These are phyloP conservation scores for Scenedesmus sp. DNA, from an alignment of 163 green algal species.

Conservation along the genomic window DNA sequence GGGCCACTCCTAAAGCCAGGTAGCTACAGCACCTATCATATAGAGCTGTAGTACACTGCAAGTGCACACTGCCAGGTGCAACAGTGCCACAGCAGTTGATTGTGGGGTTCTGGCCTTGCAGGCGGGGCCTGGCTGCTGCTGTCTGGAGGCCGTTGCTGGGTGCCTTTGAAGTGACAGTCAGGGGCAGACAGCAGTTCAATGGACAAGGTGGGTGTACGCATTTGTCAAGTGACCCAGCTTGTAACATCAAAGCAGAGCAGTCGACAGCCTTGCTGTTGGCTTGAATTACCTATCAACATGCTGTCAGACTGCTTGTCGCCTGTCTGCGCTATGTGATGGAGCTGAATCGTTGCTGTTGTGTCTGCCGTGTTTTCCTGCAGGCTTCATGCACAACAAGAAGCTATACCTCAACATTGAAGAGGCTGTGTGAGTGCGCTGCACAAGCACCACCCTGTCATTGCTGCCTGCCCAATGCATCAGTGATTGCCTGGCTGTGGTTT, in stretches of 20 bases:
- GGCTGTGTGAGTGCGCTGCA: conserved; percentile 26
- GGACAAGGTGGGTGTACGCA: conserved; percentile 5
- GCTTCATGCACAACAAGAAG: conserved; percentile 48
- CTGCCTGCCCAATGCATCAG: neutral
- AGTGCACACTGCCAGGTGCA: neutral
- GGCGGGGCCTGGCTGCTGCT: conserved; percentile 20
- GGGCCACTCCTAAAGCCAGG: conserved; percentile 26
- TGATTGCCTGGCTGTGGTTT: too few species aligned
- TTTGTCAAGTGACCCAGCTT: neutral
- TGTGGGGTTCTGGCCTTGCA: neutral
- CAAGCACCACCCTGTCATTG: neutral
- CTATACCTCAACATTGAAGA: conserved; percentile 43
- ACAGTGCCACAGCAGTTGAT: neutral
- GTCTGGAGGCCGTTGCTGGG: conserved; percentile 32
- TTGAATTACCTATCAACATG: neutral
- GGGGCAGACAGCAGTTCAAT: conserved; percentile 9
- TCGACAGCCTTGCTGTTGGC: too few species aligned
- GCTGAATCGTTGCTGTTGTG: neutral
- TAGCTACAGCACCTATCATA: neutral
- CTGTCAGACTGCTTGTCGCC: neutral
- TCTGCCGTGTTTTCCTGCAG: neutral
- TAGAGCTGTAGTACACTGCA: neutral
- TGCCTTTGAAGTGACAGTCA: conserved; percentile 26
- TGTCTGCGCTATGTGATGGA: neutral
- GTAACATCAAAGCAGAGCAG: neutral